Conservation (phyloP, 2,329 filamentous ascomycete genomes). For the Ceratocystiopsis sp. region DNA sequence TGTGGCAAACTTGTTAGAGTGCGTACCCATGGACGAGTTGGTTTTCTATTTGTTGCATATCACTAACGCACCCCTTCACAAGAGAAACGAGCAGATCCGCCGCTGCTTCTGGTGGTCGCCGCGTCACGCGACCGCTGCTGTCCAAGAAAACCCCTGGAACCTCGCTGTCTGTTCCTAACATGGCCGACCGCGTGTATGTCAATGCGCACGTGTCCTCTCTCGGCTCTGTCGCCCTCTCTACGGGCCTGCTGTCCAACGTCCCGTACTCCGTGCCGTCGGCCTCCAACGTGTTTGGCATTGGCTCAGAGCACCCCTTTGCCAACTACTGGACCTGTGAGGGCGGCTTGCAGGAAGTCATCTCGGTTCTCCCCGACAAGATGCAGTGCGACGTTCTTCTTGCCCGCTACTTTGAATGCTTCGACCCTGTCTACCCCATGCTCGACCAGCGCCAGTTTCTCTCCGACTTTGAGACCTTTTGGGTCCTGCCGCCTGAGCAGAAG, state of each 20-base stretch:
- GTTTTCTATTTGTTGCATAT: not conserved
- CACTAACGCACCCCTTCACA: constrained; percentile 12
- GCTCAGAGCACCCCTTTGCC: constrained; percentile 60
- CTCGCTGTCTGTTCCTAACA: constrained; percentile 28
- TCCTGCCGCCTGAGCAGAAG: constrained; percentile 38
- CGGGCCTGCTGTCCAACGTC: constrained; percentile 51
- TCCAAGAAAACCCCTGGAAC: constrained; percentile 26
- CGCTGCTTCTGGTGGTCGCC: constrained; percentile 26
- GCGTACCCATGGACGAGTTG: constrained; percentile 16
- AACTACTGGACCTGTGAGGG: constrained; percentile 76
- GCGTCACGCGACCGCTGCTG: constrained; percentile 40
- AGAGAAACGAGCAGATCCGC: constrained; percentile 40
- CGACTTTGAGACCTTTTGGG: constrained; percentile 68
- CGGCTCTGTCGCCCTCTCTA: constrained; percentile 34
- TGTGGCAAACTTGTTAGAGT: constrained; percentile 63
- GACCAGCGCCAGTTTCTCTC: constrained; percentile 59
- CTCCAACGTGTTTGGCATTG: constrained; percentile 67
- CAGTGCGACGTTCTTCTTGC: constrained; percentile 54
- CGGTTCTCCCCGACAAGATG: constrained; percentile 56
- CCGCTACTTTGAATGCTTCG: constrained; percentile 53
- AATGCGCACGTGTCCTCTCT: constrained; percentile 28
- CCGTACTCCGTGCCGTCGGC: constrained; percentile 54
- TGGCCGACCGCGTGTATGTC: constrained; percentile 35
- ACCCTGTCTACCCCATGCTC: constrained; percentile 68
- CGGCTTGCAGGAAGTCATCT: constrained; percentile 57